phyloP scores from a whole-genome alignment of 108 stramenopile genomes.

The Heterococcus sp. region DNA sequence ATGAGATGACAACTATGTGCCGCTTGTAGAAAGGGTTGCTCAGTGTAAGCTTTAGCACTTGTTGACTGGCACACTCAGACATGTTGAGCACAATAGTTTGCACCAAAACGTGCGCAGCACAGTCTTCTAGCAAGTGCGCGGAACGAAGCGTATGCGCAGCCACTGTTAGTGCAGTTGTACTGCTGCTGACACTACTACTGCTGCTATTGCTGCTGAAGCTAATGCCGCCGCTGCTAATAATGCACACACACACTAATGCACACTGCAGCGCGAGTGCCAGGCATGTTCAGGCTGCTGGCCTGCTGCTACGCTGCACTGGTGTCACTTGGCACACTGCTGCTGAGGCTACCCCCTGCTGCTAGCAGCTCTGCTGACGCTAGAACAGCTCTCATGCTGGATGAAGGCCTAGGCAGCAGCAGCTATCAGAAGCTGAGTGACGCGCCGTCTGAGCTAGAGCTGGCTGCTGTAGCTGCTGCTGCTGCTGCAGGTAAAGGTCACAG shows the following conservation, averaged over 20 bases:
- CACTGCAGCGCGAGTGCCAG: too few species aligned
- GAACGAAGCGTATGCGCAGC: too few species aligned
- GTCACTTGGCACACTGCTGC: slow-evolving; percentile 18
- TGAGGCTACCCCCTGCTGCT: slow-evolving; percentile 12
- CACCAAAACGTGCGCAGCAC: slow-evolving; percentile 48
- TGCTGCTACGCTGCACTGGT: slow-evolving; percentile 36
- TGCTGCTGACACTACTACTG: too few species aligned
- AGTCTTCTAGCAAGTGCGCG: too few species aligned
- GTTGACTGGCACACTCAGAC: too few species aligned
- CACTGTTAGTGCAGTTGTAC: too few species aligned
- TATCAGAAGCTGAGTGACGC: slow-evolving; percentile 7
- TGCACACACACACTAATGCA: too few species aligned
- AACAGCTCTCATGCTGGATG: background rate
- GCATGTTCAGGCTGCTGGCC: slow-evolving; percentile 50
- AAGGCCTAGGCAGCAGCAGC: background rate
- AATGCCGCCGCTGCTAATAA: too few species aligned
- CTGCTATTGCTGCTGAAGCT: too few species aligned
- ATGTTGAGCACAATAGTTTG: slow-evolving; percentile 36
- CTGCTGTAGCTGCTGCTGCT: slow-evolving; percentile 38
- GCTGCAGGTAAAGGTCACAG: slow-evolving; percentile 4
- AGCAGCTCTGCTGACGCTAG: background rate
- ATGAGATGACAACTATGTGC: too few species aligned
- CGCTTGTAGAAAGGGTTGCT: too few species aligned
- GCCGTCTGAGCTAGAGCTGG: slow-evolving; percentile 35
- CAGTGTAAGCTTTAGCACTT: too few species aligned